Conservation (phyloP, 495 filamentous ascomycete species). For the Hypoxylon lenormandii region DNA sequence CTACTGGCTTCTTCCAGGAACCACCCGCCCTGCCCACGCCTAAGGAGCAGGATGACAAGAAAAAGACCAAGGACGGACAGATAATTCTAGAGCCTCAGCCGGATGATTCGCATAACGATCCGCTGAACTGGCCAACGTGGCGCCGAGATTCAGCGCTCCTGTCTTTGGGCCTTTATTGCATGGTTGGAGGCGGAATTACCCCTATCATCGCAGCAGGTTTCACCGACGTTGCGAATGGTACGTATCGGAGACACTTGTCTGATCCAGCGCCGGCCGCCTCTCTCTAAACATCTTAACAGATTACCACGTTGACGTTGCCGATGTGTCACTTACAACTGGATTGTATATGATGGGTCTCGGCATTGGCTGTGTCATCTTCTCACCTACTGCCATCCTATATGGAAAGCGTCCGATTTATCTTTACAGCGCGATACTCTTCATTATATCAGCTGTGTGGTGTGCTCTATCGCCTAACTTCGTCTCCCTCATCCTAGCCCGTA, state of each 20-base stretch:
- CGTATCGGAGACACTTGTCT: slow-evolving; percentile 44
- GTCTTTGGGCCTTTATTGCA: slow-evolving; percentile 88
- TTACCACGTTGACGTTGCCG: slow-evolving; percentile 75
- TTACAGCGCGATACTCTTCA: slow-evolving; percentile 77
- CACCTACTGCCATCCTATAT: slow-evolving; percentile 89
- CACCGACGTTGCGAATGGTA: slow-evolving; percentile 73
- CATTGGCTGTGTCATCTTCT: slow-evolving; percentile 82
- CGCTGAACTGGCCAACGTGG: slow-evolving; percentile 90
- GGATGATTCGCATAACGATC: slow-evolving; percentile 89
- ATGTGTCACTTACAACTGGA: slow-evolving; percentile 89
- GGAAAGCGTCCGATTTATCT: slow-evolving; percentile 95
- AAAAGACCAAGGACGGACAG: slow-evolving; percentile 82
- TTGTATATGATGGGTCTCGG: slow-evolving; percentile 96
- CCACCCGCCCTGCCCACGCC: slow-evolving; percentile 32
- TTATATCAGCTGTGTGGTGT: slow-evolving; percentile 85
- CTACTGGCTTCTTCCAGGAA: slow-evolving; percentile 65
- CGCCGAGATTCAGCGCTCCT: slow-evolving; percentile 83
- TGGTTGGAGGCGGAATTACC: slow-evolving; percentile 94
- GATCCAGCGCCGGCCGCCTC: not conserved
- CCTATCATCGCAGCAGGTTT: slow-evolving; percentile 92
- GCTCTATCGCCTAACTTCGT: slow-evolving; percentile 81
- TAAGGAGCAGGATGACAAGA: slow-evolving; percentile 65
- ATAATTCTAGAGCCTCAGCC: slow-evolving; percentile 94
- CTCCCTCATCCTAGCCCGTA: slow-evolving; percentile 82
- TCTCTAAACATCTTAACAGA: slow-evolving; percentile 42